These are phyloP conservation scores for Fragaria ananassa DNA, from an alignment of 306 rosid species.

Conservation along the genomic window DNA sequence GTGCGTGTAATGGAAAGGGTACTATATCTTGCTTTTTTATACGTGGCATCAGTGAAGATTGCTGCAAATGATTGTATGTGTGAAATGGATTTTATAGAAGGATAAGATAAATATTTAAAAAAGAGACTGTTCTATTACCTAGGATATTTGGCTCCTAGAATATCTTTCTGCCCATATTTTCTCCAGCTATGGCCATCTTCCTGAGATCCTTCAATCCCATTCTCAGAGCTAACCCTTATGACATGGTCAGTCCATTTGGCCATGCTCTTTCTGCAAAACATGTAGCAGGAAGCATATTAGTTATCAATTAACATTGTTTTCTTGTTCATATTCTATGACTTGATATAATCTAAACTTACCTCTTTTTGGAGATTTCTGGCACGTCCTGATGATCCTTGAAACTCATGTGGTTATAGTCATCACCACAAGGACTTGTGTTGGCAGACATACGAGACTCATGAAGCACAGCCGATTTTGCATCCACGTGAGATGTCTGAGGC, in stretches of 20 bases:
- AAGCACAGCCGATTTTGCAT: slow-evolving; percentile 20
- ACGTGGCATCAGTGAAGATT: neutral
- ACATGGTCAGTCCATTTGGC: slow-evolving; percentile 62
- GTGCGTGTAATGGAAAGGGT: neutral
- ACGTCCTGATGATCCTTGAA: slow-evolving; percentile 40
- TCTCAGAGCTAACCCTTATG: slow-evolving; percentile 51
- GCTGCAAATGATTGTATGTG: slow-evolving; percentile 10
- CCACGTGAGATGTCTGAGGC: slow-evolving; percentile 1
- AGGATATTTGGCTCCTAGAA: slow-evolving; percentile 70
- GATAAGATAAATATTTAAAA: neutral
- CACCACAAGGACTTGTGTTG: slow-evolving; percentile 48
- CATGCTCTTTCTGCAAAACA: slow-evolving; percentile 60
- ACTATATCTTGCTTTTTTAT: neutral
- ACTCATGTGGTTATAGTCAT: slow-evolving; percentile 39
- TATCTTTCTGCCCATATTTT: slow-evolving; percentile 91
- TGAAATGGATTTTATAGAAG: neutral
- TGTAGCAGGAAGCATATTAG: slow-evolving; percentile 4
- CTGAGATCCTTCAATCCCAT: slow-evolving; percentile 57
- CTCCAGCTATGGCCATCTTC: slow-evolving; percentile 83
- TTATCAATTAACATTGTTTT: slow-evolving; percentile 9
- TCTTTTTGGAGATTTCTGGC: slow-evolving; percentile 60
- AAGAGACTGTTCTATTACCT: slow-evolving; percentile 42
- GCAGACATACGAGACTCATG: slow-evolving; percentile 49
- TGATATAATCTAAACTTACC: slow-evolving; percentile 34
- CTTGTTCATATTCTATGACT: neutral